Evolutionary conservation across 2,329 filamentous ascomycete species (phyloP).

Genomic region (Xylaria sp.): DNA sequence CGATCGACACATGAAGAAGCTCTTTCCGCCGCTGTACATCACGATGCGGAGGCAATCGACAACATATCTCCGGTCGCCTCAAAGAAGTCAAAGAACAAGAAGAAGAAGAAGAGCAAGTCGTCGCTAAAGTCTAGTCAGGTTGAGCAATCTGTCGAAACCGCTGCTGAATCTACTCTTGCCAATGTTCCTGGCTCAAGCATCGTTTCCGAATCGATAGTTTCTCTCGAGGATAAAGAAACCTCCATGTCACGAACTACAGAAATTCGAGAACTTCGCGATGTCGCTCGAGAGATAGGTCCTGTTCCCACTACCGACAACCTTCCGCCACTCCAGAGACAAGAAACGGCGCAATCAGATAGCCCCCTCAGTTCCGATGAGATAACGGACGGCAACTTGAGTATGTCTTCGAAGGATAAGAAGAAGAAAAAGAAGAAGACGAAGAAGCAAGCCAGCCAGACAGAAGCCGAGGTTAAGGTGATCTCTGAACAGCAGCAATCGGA

Average conservation of each 20-base stretch:
- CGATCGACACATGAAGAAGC: neutral
- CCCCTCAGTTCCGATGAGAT: constrained; percentile 17
- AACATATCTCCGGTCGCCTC: neutral
- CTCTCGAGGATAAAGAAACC: constrained; percentile 13
- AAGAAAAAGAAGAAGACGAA: constrained; percentile 38
- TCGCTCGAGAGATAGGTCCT: neutral
- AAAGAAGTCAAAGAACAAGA: constrained; percentile 25
- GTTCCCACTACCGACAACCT: neutral
- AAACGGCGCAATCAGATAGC: constrained; percentile 10
- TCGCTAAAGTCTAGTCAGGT: constrained; percentile 7
- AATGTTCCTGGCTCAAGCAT: neutral
- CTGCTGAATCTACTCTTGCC: constrained; percentile 1
- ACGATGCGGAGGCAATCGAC: constrained; percentile 2
- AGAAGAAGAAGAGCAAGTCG: constrained; percentile 11
- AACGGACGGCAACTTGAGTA: constrained; percentile 22
- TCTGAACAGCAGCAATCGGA: constrained; percentile 17
- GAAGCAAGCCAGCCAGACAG: constrained; percentile 28
- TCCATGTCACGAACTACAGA: neutral
- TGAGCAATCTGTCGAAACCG: constrained; percentile 2
- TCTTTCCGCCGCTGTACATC: neutral
- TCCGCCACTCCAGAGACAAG: constrained; percentile 1
- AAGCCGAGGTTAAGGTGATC: constrained; percentile 22
- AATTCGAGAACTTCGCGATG: constrained; percentile 6
- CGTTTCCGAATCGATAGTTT: neutral
- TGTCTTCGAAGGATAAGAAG: constrained; percentile 35